phyloP scores from a whole-genome alignment of 768 basidiomycete genomes.

The Amanita subjunquillea region DNA sequence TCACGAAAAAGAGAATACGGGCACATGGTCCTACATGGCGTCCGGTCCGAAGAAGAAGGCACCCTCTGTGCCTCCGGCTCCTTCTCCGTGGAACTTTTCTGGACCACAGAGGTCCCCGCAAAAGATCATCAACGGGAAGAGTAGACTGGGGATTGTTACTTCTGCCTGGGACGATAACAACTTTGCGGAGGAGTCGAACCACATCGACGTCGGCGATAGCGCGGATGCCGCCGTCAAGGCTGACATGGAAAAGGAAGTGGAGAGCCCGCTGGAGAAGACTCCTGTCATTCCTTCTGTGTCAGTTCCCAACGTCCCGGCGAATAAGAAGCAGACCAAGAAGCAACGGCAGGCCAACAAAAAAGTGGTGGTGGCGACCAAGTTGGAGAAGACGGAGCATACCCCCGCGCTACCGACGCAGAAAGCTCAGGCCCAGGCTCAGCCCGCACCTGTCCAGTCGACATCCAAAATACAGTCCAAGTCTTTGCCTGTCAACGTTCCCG shows the following conservation, averaged over 20 bases:
- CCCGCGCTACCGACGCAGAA: neutral
- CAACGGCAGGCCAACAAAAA: constrained; percentile 3
- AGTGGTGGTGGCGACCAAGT: neutral
- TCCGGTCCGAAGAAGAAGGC: constrained; percentile 2
- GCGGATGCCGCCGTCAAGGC: neutral
- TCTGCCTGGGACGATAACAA: constrained; percentile 5
- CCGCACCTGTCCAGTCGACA: neutral
- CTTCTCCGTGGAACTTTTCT: constrained; percentile 3
- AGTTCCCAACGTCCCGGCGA: neutral
- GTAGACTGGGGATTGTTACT: constrained; percentile 5
- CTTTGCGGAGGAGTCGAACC: neutral
- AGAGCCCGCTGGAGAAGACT: neutral
- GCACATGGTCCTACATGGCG: neutral
- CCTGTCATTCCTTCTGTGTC: constrained; percentile 1
- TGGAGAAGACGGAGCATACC: neutral
- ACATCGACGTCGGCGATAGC: neutral
- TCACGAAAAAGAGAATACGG: constrained; percentile 1
- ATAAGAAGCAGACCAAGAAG: constrained; percentile 6
- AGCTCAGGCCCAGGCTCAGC: neutral
- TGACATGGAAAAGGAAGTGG: neutral
- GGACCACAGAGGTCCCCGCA: neutral
- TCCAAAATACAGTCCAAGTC: neutral
- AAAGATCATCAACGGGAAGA: neutral
- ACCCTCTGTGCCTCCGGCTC: neutral
- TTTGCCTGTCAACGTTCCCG: neutral